Evolutionary conservation across 2,329 filamentous ascomycete species (phyloP), one percentile per base, ranked within the genome.

Genomic region (Aspergillus floridensis): DNA sequence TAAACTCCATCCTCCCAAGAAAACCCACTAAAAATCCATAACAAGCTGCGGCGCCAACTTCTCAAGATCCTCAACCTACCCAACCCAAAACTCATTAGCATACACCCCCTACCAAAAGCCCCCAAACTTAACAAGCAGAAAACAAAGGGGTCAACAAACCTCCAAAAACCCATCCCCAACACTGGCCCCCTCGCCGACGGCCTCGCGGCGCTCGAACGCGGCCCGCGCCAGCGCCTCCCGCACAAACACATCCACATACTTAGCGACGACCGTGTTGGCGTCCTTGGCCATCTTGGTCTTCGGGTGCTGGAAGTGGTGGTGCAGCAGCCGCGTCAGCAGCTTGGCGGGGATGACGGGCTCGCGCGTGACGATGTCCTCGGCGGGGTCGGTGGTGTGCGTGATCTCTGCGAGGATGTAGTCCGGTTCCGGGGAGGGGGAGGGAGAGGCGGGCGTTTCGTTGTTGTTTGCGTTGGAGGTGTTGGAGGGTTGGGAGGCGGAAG

Each of bases 241-340:
- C 56, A 96, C 89, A 77, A 97, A 98, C 0, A 93, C 86, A 75
- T 97, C 92, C 75, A 97, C 84, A 73, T 98, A 98, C 77, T 89
- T 92, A 14, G 87, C 89, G 59, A 93, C 84, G 1, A 92, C 85
- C 6, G 80, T 82, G 72, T 93, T 91, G 4, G 92, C 92, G 69
- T 92, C 90, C 67, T 86, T 88, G 7, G 88, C 87, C 64, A 96
- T 87, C 65, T 88, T 83, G 24, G 89, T 93, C 58, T 84, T 83
- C 52, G 89, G 84, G 66, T 88, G 78, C 49, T 80, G 81, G 70
- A 97, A 96, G 72, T 90, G 86, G 67, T 93, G 86, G 72, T 96
- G 88, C 35, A 97, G 80, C 3, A 97, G 78, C 38, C 87, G 84
- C 10, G 90, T 89, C 46, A 97, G 77, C 0, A 98, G 81, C 48